Evolutionary conservation across 208 protist genomes (phyloP).

Genomic region (Herpetomonas tarakana): DNA sequence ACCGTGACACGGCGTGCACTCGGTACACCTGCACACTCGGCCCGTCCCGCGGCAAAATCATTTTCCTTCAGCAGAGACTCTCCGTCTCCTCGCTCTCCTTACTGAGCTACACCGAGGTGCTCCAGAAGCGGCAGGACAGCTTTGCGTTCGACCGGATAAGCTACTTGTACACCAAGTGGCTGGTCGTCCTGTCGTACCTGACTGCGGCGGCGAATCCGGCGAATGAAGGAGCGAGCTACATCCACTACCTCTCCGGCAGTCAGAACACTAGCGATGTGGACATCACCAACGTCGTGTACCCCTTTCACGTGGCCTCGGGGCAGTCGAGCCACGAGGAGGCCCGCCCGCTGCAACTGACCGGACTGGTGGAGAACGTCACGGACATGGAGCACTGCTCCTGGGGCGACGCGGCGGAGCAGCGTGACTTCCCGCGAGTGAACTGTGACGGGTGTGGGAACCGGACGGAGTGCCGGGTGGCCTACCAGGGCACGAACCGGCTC

Average conservation of each 20-base stretch:
- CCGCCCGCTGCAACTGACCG: not conserved
- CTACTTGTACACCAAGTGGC: not conserved
- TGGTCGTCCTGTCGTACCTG: not conserved
- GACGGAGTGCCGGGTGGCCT: not conserved
- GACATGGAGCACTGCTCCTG: not conserved
- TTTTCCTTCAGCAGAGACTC: not conserved
- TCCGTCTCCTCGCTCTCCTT: not conserved
- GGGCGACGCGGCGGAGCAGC: not conserved
- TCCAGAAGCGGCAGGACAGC: not conserved
- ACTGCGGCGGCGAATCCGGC: not conserved
- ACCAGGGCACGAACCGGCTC: not conserved
- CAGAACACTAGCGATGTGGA: not conserved
- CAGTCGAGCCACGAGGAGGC: not conserved
- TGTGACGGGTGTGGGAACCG: not conserved
- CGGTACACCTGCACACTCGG: not conserved
- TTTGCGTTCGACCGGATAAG: not conserved
- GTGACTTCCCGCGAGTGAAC: not conserved
- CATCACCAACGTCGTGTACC: not conserved
- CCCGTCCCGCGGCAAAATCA: not conserved
- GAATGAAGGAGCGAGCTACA: not conserved
- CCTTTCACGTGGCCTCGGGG: not conserved
- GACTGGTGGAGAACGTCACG: not conserved
- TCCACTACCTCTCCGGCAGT: not conserved
- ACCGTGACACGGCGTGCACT: not conserved
- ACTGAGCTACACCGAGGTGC: not conserved